Base-by-base conservation (phyloP, 257 asterid species). In the Cordia subcordata region DNA sequence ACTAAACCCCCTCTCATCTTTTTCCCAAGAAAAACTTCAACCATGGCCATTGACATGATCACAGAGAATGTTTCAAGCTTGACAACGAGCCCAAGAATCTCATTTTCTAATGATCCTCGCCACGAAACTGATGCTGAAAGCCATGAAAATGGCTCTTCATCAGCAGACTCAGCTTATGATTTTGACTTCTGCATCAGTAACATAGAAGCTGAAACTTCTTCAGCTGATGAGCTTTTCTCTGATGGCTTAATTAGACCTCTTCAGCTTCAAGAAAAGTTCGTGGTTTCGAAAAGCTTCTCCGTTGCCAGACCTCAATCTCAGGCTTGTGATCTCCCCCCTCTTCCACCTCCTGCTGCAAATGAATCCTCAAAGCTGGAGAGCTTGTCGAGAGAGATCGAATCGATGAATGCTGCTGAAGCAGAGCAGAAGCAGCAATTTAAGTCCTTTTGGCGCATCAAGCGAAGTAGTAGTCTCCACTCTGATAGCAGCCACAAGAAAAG, bases 191-290 rank as follows among this genome's bases (percentile, higher is more conserved):
- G 85, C 53, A 65, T 56, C 53, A 63, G 62, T 38, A 61, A 21
- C 42, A 54, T 35, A 22, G 70, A 54, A 33, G 39, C 65, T 38
- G 78, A 75, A 63, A 60, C 69, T 44, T 68, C 77, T 56, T 66
- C 81, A 9, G 85, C 85, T 13, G 85, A 79, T 63, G 82, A 79
- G 55, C 73, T 79, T 10, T 79, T 79, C 70, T 79, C 72, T 5
- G 74, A 64, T 61, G 85, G 85, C 55, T 19, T 66, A 20, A 79
- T 79, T n/a, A 75, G 66, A 11, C 76, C 85, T 18, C 62, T 75
- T 62, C 78, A 74, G 27, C 62, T 79, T 53, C 72, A 72, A 69
- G 71, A 75, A 33, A 79, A 65, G 68, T 75, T 60, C 22, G 79
- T 66, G 10, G 44, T 66, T 33, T 60, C 76, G 5, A 78, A 65